Evolutionary conservation across 108 stramenopile genomes (phyloP), one percentile per base, ranked within the genome.

Genomic region (Nitzschia sp.): DNA sequence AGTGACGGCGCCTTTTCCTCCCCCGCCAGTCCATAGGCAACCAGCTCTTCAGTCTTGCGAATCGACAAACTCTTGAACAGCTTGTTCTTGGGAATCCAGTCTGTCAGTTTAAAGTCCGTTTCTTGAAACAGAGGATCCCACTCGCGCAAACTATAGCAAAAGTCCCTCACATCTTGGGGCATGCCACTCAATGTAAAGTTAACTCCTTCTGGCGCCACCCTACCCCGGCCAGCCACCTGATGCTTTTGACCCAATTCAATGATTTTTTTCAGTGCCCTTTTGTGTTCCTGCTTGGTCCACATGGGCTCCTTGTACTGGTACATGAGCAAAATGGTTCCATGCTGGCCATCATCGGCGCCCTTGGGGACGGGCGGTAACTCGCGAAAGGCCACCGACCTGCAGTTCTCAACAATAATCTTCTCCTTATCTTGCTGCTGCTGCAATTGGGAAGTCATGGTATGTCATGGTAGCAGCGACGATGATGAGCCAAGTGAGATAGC

Each of bases 61-160:
- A 85, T 72, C 4, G 72, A 68, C 9, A 92, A 54, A 25, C 72
- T 70, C 51, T 84, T 83, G 63, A 92, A 92, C 23, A 72, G 9
- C 59, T 89, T 80, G 24, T 59, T 66, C 23, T 46, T 24, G 47
- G 91, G 86, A 17, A 92, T 9, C 13, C 70, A 65, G 70, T 92
- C 86, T 11, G 88, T 89, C 1, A 92, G 45, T 69, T 92, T 92
- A 57, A 92, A 92, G 54, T 92, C 91, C 3, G 91, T 89, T 26
- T 82, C 67, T 2, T 65, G 27, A 71, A 92, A 92, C 19, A 82
- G 49, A 0, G 69, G 56, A 62, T 81, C 49, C 71, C 76, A 82
- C 35, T 81, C 66, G 24, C 90, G 69, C 5, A 95, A 62, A 19
- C 46, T 72, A 17, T 71, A 59, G 63, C 83, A 86, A 59, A 88